phyloP scores from a whole-genome alignment of 2,329 filamentous ascomycete species.

The Colletotrichum acutatum region DNA sequence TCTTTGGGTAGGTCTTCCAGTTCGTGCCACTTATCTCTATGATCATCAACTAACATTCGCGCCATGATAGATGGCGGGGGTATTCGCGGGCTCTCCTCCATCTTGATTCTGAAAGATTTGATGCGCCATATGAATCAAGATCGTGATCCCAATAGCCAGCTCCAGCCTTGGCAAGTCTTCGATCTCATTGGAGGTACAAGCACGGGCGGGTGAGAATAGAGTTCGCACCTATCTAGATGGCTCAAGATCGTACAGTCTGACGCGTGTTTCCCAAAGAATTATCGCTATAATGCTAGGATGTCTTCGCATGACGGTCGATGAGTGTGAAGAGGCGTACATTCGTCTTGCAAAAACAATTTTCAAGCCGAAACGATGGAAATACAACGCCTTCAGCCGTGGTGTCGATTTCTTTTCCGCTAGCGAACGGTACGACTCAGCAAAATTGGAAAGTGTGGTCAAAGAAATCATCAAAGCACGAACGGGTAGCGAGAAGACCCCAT shows the following conservation, averaged over 20 bases:
- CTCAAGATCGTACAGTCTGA: background rate
- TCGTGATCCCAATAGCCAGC: conserved; percentile 7
- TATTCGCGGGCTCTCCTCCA: conserved; percentile 31
- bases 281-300: conserved; percentile 40
- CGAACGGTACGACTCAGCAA: conserved; percentile 28
- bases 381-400: conserved; percentile 32
- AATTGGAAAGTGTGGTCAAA: conserved; percentile 35
- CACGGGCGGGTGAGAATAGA: conserved; percentile 21
- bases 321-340: conserved; percentile 38
- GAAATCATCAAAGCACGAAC: conserved; percentile 32
- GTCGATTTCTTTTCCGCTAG: conserved; percentile 14
- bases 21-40: background rate
- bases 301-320: conserved; percentile 39
- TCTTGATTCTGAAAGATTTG: conserved; percentile 31
- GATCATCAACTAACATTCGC: background rate
- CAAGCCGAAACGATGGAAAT: conserved; percentile 35
- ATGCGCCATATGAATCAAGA: conserved; percentile 31
- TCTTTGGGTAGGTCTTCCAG: conserved; percentile 6
- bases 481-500: conserved; percentile 19
- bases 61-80: conserved; percentile 25
- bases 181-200: conserved; percentile 37
- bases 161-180: conserved; percentile 36
- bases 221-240: background rate
- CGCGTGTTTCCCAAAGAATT: conserved; percentile 23
- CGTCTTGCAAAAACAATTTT: conserved; percentile 38